Base-by-base conservation (phyloP, 768 basidiomycete genomes). In the Steccherinum ochraceum region DNA sequence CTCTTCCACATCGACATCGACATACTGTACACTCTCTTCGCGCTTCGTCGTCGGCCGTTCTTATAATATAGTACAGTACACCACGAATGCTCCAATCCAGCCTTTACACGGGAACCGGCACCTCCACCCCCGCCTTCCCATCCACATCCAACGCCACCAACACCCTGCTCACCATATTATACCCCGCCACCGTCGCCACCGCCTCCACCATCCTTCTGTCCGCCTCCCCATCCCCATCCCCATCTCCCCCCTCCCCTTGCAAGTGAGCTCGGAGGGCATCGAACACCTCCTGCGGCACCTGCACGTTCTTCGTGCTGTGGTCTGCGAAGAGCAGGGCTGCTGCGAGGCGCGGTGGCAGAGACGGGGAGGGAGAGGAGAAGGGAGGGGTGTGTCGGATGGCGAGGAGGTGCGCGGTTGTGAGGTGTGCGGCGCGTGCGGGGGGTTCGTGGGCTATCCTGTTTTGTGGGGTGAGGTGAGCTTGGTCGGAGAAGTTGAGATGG, bases 61-160 rank as follows among this genome's bases (percentile, higher is more conserved):
- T n/a, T n/a, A n/a, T n/a, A n/a, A n/a, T n/a, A n/a, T n/a, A 35
- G 30, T 35, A 35, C 30, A 35, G 30, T 35, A 7, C 16, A 16
- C 30, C 30, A 7, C 30, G 30, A 7, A 35, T 16, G 16, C 30
- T 16, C 16, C 16, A 7, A 43, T 43, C 18, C n/a, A 10, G 41
- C 21, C 18, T 43, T 23, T 51, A 60, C n/a, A 47, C 12, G n/a
- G 64, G 65, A 21, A 67, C 57, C 0, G 67, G 67, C 11, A 67
- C 63, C 10, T 54, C 52, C 1, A 61, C 61, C 39, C 61, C 51
- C 57, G 62, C 63, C 59, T 62, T 64, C 24, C 56, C 62, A 51
- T 68, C 68, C 11, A 69, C 64, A 49, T 71, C 58, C 40, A 69
- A 57, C 3, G 64, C 65, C 13, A 68, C 58, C 20, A 69, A 52